These are phyloP conservation scores for Fraxinus ornus DNA, from an alignment of 305 asterid species.

Conservation along the genomic window DNA sequence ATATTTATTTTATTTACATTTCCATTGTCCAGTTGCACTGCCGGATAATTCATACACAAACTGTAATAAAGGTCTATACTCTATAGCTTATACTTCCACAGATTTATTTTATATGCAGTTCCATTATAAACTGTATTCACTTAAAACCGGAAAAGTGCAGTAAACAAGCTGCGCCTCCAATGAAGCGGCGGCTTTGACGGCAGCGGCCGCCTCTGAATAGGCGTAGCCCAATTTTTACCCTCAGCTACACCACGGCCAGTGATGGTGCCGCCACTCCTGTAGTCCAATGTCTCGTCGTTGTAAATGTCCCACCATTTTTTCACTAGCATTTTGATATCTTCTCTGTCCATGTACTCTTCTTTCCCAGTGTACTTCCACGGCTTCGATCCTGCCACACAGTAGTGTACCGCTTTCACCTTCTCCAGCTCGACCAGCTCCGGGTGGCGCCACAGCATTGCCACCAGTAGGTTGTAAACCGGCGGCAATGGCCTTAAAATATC, in stretches of 20 bases:
- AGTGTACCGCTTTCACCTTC: slow-evolving; percentile 44
- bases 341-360: slow-evolving; percentile 44
- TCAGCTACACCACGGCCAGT: neutral
- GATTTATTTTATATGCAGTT: neutral
- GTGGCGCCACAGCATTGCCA: slow-evolving; percentile 63
- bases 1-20: too few species aligned
- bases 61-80: neutral
- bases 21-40: neutral
- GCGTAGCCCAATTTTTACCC: neutral
- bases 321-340: slow-evolving; percentile 42
- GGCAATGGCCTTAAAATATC: slow-evolving; percentile 34
- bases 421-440: slow-evolving; percentile 42
- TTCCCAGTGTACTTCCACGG: slow-evolving; percentile 47
- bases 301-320: slow-evolving; percentile 56
- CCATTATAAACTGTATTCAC: neutral
- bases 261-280: neutral
- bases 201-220: neutral
- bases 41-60: neutral
- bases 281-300: slow-evolving; percentile 38
- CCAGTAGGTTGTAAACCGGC: slow-evolving; percentile 43
- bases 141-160: neutral
- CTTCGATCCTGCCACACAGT: slow-evolving; percentile 54
- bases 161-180: neutral
- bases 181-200: neutral
- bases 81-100: neutral